Percentiles rank a stretch among this genome's conserved stretches.
These are phyloP conservation scores for Epichloe bromicola DNA, from an alignment of 2,329 filamentous ascomycete species.

Conservation along the genomic window DNA sequence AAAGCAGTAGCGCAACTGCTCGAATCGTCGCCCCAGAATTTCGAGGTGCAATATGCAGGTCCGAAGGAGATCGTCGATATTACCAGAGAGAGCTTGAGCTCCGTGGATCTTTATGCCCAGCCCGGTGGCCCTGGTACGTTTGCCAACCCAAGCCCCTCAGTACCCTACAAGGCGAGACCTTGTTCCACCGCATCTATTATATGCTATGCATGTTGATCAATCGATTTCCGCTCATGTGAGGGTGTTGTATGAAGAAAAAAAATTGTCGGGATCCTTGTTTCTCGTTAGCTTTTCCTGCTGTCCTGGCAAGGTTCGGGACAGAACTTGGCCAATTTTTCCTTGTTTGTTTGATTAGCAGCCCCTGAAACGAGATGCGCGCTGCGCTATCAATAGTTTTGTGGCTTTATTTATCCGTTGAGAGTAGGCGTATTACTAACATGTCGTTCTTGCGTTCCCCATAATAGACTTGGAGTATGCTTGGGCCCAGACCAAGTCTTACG, in stretches of 20 bases:
- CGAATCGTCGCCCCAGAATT: slow-evolving; percentile 9
- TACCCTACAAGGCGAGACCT: neutral
- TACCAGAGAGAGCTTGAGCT: slow-evolving; percentile 6
- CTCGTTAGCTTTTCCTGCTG: neutral
- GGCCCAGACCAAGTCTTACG: slow-evolving; percentile 8
- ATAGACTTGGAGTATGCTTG: slow-evolving; percentile 11
- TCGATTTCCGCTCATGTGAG: neutral
- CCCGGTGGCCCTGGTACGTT: slow-evolving; percentile 11
- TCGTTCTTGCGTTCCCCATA: neutral
- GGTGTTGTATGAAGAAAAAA: neutral
- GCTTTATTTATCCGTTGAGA: neutral
- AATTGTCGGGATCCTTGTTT: neutral
- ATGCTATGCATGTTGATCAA: neutral
- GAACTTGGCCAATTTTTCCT: neutral
- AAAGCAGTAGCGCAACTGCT: slow-evolving; percentile 11
- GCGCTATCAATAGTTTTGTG: neutral
- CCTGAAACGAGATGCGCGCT: neutral
- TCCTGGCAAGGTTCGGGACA: neutral
- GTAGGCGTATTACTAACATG: neutral
- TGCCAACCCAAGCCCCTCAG: neutral
- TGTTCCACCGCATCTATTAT: neutral
- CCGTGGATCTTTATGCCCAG: slow-evolving; percentile 10
- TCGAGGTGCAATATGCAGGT: slow-evolving; percentile 11
- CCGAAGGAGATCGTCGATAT: slow-evolving; percentile 10
- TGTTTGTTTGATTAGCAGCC: neutral